These are phyloP conservation scores for Solanum stenotomum DNA, from an alignment of 257 asterid species.

Conservation along the genomic window DNA sequence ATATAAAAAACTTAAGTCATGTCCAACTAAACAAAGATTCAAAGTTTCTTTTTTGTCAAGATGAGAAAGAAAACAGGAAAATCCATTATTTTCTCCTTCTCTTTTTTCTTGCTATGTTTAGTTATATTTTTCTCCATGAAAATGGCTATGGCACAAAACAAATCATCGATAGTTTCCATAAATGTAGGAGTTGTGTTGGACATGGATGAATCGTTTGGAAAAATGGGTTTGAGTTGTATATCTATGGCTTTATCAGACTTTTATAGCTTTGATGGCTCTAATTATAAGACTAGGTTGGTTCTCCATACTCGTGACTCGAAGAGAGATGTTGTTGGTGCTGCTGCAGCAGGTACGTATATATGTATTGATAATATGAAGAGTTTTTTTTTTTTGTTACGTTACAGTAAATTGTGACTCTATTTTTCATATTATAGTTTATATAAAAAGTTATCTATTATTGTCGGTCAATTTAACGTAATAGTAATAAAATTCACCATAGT, in stretches of 20 bases:
- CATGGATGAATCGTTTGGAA: constrained; percentile 22
- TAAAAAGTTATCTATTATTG: background rate
- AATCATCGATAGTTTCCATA: constrained; percentile 2
- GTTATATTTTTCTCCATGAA: background rate
- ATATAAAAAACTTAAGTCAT: background rate
- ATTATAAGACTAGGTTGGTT: constrained; percentile 25
- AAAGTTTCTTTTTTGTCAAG: background rate
- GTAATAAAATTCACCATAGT: background rate
- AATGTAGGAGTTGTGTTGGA: constrained; percentile 43
- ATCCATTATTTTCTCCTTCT: background rate
- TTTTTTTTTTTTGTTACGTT: background rate
- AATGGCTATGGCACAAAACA: constrained; percentile 7
- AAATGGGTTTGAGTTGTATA: constrained; percentile 33
- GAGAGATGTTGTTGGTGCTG: constrained; percentile 28
- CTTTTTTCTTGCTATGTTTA: background rate
- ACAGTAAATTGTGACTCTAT: background rate
- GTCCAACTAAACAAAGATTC: background rate
- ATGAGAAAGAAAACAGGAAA: background rate
- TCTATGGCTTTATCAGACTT: constrained; percentile 41
- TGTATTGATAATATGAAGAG: background rate
- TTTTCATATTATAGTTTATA: background rate
- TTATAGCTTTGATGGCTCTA: constrained; percentile 9
- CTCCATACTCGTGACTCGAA: constrained; percentile 26
- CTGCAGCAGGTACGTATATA: constrained; percentile 35
- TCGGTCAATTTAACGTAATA: background rate